Base-by-base conservation (phyloP, 495 filamentous ascomycete species). In the Hyaloscypha finlandica region DNA sequence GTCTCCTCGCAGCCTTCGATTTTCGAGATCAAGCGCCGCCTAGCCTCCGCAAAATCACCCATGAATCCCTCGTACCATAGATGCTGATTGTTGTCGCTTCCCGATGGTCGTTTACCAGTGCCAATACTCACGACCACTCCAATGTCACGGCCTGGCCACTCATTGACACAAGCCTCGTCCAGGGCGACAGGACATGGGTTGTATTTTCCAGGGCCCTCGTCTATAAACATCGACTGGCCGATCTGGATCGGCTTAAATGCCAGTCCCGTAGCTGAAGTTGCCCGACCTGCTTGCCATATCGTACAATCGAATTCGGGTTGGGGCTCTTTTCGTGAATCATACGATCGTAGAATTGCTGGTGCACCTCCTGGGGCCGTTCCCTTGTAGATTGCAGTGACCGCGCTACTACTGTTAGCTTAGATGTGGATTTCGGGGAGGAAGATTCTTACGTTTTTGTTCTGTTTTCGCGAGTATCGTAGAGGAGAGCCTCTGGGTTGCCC, bases 211-310 rank as follows among this genome's bases (percentile, higher is more conserved):
- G 86, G 81, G 22, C 95, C 95, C 76, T 98, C 95, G 71, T 99
- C 96, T 60, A 96, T 89, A 71, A 98, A 99, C 14, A 92, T 83
- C 12, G 93, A 93, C 71, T 97, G 94, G 3, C 93, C 96, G 61
- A 98, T 91, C 69, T 91, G 91, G 48, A 99, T 93, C 0, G 94
- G 92, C 76, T 99, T 99, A 80, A 99, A 99, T 3, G 95, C 96
- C 35, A 96, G 80, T 0, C 91, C 93, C 4, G 92, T 97, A 4
- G 95, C 93, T 59, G 85, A 92, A 3, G 95, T 99, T n/a, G 95
- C 95, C 48, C 96, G 88, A 8, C 95, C 95, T 5, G 95, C 95
- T 77, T 99, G 86, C 95, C 95, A 99, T 61, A 99, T 92, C 16
- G 85, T 96, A 76, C 93, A 97, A 71, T 96, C 88, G 65, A 92